These are phyloP conservation scores for Anthoceros angustus DNA, from an alignment of 225 moss, liverwort and hornwort genomes.

Conservation along the genomic window DNA sequence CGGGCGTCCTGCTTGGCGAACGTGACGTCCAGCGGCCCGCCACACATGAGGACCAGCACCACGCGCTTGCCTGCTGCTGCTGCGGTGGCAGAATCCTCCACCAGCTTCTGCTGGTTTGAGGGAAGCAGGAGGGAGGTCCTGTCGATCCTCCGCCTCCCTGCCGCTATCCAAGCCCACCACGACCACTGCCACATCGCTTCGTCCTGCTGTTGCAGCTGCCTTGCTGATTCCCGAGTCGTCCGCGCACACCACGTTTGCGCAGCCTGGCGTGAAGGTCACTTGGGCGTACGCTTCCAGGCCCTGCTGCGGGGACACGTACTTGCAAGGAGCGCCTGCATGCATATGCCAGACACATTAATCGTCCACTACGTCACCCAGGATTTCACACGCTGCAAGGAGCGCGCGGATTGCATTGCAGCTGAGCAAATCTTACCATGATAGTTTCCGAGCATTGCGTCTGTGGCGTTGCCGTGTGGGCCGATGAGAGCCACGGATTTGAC, in stretches of 20 bases:
- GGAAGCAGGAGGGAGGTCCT: constrained; percentile 46
- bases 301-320: constrained; percentile 35
- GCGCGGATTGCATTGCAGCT: not conserved
- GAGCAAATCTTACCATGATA: constrained; percentile 38
- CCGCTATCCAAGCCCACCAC: constrained; percentile 47
- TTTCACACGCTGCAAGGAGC: not conserved
- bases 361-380: not conserved
- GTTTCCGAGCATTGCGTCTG: constrained; percentile 60
- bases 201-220: constrained; percentile 29
- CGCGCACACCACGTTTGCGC: constrained; percentile 35
- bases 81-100: constrained; percentile 22
- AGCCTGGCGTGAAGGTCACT: constrained; percentile 30
- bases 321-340: constrained; percentile 56
- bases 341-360: constrained; percentile 14
- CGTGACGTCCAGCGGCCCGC: constrained; percentile 56
- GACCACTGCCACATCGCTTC: constrained; percentile 44
- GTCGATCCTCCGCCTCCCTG: constrained; percentile 51
- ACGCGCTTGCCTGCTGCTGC: constrained; percentile 37
- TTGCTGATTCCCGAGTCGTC: constrained; percentile 13
- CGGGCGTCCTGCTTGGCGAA: constrained; percentile 48
- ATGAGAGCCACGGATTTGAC: constrained; percentile 32
- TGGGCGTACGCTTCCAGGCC: constrained; percentile 21
- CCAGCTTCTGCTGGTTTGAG: constrained; percentile 50
- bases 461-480: constrained; percentile 54
- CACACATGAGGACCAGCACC: constrained; percentile 71